Base-by-base conservation (phyloP, 345 rosid genomes). In the Eucalyptus cloeziana region DNA sequence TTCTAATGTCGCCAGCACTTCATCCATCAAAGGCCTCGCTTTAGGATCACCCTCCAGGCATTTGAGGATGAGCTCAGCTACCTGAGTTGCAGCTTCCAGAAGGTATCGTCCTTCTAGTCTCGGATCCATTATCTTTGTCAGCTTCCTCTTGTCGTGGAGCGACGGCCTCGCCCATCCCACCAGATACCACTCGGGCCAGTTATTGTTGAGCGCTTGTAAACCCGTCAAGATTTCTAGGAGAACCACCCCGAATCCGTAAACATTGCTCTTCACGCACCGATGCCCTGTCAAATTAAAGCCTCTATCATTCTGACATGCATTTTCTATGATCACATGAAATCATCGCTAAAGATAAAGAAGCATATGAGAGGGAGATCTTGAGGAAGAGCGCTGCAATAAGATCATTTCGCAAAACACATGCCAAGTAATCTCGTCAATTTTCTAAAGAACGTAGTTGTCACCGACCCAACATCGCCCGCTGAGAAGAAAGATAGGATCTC, bases 221-320 rank as follows among this genome's bases (percentile, higher is more conserved):
- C 99, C 99, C 19, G 98, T 96, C 87, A 97, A 40, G 90, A 97
- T 58, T 91, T 97, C 99, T 13, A 97, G 91, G 22, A 97, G 87
- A 51, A 97, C 95, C 1, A 96, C 98, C 1, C 99, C 99, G 30
- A 97, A 97, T 0, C 99, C 96, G 80, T 96, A 96, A 10, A 96
- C 99, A 80, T 96, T 97, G 86, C 97, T 96, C 92, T 90, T 91
- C 54, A 97, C 95, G 47, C 96, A 95, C 87, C 96, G 86, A 91
- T 96, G 99, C 33, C 98, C 97, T 96, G 93, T 24, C 83, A 76
- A 76, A 76, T 21, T 76, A 12, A 12, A 69, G 80, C 80, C 80
- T 4, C 17, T 9, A 19, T 69, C 80, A 69, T 69, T 69, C 2
- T 10, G 4, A 22, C 27, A 37, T 0, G 45, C 47, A 76, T 19